Conservation (phyloP, 1,139 yeast genomes). For the Blastobotrys buckinghamii region DNA sequence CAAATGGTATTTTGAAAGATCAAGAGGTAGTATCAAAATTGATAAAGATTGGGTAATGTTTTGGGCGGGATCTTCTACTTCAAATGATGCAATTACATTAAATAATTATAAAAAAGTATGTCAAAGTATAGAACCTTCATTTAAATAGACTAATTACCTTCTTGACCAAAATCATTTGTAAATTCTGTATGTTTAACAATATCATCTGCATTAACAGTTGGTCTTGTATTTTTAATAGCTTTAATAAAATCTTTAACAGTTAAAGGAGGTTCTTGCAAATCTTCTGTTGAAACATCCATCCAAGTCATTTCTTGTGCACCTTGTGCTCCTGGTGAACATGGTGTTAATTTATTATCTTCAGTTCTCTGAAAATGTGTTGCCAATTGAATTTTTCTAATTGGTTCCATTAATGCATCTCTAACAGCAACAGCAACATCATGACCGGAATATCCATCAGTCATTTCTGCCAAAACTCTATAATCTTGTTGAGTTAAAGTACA, state of each 20-base stretch:
- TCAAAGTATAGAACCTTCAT: conserved; percentile 39
- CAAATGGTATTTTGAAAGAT: conserved; percentile 95
- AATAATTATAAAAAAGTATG: conserved; percentile 39
- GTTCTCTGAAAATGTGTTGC: conserved; percentile 77
- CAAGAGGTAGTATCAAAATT: conserved; percentile 59
- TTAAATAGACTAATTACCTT: conserved; percentile 56
- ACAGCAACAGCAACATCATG: conserved; percentile 97
- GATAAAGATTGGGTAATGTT: conserved; percentile 63
- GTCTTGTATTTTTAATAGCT: conserved; percentile 86
- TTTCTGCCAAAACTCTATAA: conserved; percentile 70
- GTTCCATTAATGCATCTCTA: conserved; percentile 96
- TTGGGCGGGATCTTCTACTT: conserved; percentile 48
- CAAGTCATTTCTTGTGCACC: conserved; percentile 88
- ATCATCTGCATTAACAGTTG: conserved; percentile 87
- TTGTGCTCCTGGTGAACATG: conserved; percentile 93
- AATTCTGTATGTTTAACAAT: conserved; percentile 78
- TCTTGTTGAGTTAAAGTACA: conserved; percentile 72
- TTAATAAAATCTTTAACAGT: conserved; percentile 89
- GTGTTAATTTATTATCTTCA: conserved; percentile 52
- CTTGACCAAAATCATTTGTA: conserved; percentile 94
- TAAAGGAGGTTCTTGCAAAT: conserved; percentile 81
- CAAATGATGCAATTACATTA: not conserved
- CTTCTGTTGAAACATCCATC: conserved; percentile 88
- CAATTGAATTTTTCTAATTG: conserved; percentile 88
- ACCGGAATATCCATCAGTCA: conserved; percentile 98